Conservation (phyloP, 2,329 filamentous ascomycete genomes). For the Ceratocystis smalleyi region DNA sequence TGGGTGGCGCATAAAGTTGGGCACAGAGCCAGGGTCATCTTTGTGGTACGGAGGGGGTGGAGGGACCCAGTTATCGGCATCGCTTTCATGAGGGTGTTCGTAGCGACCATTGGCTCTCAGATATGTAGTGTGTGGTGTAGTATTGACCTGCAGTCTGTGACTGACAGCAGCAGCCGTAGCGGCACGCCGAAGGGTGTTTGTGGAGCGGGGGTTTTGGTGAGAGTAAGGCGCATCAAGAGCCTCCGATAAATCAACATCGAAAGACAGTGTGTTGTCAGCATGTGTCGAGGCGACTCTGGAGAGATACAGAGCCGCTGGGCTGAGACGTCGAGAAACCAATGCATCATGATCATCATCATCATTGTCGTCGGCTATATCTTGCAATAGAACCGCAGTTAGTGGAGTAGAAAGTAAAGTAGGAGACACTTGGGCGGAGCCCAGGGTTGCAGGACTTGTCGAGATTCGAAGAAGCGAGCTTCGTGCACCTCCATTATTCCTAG, state of each 20-base stretch:
- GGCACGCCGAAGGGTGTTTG: conserved; percentile 53
- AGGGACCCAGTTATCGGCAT: conserved; percentile 77
- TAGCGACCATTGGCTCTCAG: conserved; percentile 52
- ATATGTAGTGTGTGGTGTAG: conserved; percentile 42
- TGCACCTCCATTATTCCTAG: conserved; percentile 39
- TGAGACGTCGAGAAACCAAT: conserved; percentile 33
- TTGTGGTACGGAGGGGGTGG: conserved; percentile 68
- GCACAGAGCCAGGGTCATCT: conserved; percentile 43
- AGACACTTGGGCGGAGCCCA: not conserved
- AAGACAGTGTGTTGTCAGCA: conserved; percentile 13
- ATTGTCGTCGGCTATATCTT: conserved; percentile 19
- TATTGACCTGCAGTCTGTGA: conserved; percentile 44
- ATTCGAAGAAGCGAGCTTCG: conserved; percentile 34
- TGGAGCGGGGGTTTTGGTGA: conserved; percentile 55
- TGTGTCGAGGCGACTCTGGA: not conserved
- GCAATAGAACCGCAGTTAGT: not conserved
- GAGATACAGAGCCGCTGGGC: conserved; percentile 18
- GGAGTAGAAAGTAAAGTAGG: not conserved
- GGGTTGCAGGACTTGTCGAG: conserved; percentile 25
- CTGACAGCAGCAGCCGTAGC: conserved; percentile 63
- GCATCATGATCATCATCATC: conserved; percentile 39
- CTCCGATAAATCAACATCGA: conserved; percentile 24
- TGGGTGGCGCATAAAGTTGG: conserved; percentile 39
- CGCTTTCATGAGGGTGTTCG: conserved; percentile 70
- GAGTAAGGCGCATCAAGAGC: conserved; percentile 57